Conservation (phyloP, 257 asterid genomes). For the Scutellaria barbata region DNA sequence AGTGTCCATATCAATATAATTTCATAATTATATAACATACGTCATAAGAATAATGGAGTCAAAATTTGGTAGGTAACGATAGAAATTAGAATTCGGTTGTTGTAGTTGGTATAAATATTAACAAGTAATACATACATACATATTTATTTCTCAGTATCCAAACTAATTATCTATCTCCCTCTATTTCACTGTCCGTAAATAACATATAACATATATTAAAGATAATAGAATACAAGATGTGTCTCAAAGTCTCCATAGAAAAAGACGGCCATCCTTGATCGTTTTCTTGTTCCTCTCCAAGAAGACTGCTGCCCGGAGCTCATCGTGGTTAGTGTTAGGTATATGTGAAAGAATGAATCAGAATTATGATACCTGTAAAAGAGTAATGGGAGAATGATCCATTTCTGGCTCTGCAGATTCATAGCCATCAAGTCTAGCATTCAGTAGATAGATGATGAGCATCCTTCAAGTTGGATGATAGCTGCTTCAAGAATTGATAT, state of each 20-base stretch:
- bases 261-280: no score
- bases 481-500: conserved; percentile 52
- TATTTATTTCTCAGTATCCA: no score
- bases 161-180: no score
- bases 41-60: neutral
- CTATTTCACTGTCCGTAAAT: no score
- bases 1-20: neutral
- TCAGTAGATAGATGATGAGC: conserved; percentile 45
- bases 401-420: neutral
- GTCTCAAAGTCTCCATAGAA: no score
- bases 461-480: conserved; percentile 69
- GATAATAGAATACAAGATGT: no score
- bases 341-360: no score
- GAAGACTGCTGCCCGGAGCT: no score
- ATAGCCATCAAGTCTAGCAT: conserved; percentile 36
- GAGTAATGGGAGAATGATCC: conserved; percentile 15
- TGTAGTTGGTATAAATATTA: conserved; percentile 4
- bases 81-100: conserved; percentile 14
- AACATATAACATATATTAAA: no score
- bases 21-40: neutral
- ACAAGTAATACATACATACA: no score
- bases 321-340: no score
- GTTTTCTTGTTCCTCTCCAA: no score
- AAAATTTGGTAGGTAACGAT: conserved; percentile 21
- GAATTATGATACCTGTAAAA: conserved; percentile 11